phyloP scores from a whole-genome alignment of 345 rosid genomes.

The Pelargonium nanum region DNA sequence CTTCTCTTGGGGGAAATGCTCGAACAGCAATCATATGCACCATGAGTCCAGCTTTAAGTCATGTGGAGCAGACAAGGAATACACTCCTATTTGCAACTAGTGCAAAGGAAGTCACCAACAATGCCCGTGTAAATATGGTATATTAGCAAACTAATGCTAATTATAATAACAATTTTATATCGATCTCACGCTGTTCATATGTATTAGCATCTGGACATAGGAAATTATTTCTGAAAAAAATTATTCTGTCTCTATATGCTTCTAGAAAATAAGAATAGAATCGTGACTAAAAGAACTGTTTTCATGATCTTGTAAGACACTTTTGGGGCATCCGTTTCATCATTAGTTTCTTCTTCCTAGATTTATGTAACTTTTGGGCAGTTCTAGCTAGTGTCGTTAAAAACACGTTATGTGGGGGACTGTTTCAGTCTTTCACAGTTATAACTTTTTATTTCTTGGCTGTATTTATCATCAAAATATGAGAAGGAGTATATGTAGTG shows the following conservation, averaged over 20 bases:
- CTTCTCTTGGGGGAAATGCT: constrained; percentile 96
- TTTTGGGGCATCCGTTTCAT: no score
- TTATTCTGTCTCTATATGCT: background rate
- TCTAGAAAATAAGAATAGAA: background rate
- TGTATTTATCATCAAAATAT: no score
- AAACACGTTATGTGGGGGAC: no score
- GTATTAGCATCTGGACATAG: background rate
- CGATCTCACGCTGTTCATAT: no score
- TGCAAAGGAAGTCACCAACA: constrained; percentile 91
- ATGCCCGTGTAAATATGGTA: constrained; percentile 89
- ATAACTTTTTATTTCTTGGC: no score
- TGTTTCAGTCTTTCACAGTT: no score
- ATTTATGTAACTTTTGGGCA: no score
- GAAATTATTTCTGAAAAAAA: no score
- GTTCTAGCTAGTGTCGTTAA: no score
- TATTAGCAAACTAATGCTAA: constrained; percentile 9
- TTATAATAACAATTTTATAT: background rate
- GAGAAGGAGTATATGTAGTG: no score
- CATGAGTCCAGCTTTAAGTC: constrained; percentile 87
- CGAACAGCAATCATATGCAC: constrained; percentile 95
- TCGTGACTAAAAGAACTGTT: background rate
- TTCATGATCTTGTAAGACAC: no score
- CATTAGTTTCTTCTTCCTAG: no score
- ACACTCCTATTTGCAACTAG: constrained; percentile 80
- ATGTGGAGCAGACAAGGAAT: constrained; percentile 83